These are phyloP conservation scores for Stylosanthes scabra DNA, from an alignment of 331 rosid species.

Conservation along the genomic window DNA sequence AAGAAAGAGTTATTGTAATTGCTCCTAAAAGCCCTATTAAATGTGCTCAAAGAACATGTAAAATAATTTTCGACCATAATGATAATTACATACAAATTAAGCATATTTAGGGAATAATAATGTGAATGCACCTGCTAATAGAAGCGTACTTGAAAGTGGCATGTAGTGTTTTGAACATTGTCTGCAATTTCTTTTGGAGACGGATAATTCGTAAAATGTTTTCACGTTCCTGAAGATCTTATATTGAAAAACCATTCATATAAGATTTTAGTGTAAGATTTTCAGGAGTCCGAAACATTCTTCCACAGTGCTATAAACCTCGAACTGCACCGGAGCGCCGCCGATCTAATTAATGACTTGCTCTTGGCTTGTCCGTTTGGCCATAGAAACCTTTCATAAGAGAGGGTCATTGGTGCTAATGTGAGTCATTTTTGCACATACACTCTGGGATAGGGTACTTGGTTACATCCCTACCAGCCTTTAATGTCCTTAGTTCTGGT, in stretches of 20 bases:
- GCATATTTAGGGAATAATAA: slow-evolving; percentile 11
- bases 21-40: too few relatives aligned
- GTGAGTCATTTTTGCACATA: slow-evolving; percentile 72
- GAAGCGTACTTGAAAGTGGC: slow-evolving; percentile 26
- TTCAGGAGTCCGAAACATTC: too few relatives aligned
- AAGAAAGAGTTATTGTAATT: too few relatives aligned
- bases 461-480: slow-evolving; percentile 85
- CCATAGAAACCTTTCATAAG: not conserved
- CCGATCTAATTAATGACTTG: too few relatives aligned
- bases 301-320: too few relatives aligned
- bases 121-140: slow-evolving; percentile 19
- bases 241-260: too few relatives aligned
- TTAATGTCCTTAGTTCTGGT: slow-evolving; percentile 73
- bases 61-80: not conserved
- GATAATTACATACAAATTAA: slow-evolving; percentile 8
- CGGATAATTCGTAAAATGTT: too few relatives aligned
- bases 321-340: too few relatives aligned
- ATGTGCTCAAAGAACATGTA: too few relatives aligned
- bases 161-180: slow-evolving; percentile 15
- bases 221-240: too few relatives aligned
- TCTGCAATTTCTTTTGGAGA: slow-evolving; percentile 30
- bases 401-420: slow-evolving; percentile 28
- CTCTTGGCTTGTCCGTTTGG: too few relatives aligned
- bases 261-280: too few relatives aligned
- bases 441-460: slow-evolving; percentile 91